Base-by-base conservation (phyloP, 352 stramenopile species). In the Globisporangium lucens region DNA sequence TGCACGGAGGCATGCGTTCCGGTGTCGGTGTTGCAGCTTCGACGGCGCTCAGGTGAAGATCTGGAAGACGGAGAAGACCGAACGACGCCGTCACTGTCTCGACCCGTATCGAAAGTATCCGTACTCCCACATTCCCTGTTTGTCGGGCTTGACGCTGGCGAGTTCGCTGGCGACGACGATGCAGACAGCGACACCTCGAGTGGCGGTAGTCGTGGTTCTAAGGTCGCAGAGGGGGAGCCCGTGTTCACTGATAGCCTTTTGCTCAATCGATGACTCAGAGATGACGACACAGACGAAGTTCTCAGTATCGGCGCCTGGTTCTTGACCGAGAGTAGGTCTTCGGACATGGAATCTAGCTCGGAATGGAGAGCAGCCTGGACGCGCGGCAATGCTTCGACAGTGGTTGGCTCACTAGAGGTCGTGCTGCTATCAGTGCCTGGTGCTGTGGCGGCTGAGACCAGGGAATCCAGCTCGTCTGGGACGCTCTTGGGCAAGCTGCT, bases 161-260 rank as follows among this genome's bases (percentile, higher is more conserved):
- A 69, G 35, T 69, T 57, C 9, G n/a, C 27, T 15, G 65, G 56
- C 0, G 64, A 69, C 35, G 56, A 56, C 20, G 47, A 5, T 22
- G 33, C n/a, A 15, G 64, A 53, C 2, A 46, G n/a, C 15, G 65
- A 61, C 13, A 65, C 4, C 3, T 61, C 47, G 6, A 69, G 35
- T 8, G 33, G 65, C 3, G 47, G 65, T 17, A 65, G 15, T 4
- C 65, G 47, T 15, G 49, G 24, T 17, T 69, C 65, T 47, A 1
- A 47, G 5, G 13, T 47, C n/a, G n/a, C 35, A 22, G 27, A 20
- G 2, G 36, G 9, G 0, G 13, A 22, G 36, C 15, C 15, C 27
- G 17, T 24, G n/a, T 52, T 63, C 63, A 24, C 27, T 1, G 63
- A 63, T 1, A 56, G 8, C 38, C 30, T 20, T 27, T 41, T 55